Evolutionary conservation across 805 yeast species (phyloP).

Genomic region (Metschnikowia noctiluminum): DNA sequence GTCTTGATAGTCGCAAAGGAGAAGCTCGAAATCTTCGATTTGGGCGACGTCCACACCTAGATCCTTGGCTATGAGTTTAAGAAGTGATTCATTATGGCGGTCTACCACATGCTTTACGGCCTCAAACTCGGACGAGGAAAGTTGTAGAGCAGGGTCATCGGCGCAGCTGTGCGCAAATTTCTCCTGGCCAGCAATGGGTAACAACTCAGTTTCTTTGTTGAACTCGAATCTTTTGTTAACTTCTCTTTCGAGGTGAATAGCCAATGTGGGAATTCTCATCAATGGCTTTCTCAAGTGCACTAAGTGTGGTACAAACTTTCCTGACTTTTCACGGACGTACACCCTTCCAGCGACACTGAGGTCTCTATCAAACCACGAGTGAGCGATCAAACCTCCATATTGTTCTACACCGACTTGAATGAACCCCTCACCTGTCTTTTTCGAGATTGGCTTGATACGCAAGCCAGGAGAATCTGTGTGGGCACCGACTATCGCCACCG

Average conservation of each 20-base stretch:
- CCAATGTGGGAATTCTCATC: conserved; percentile 89
- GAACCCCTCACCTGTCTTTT: conserved; percentile 67
- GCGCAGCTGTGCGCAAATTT: conserved; percentile 38
- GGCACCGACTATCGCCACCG: conserved; percentile 88
- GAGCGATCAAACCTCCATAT: conserved; percentile 96
- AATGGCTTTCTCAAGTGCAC: conserved; percentile 77
- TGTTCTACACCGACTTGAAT: conserved; percentile 89
- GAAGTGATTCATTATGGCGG: conserved; percentile 74
- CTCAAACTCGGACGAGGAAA: conserved; percentile 53
- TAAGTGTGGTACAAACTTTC: conserved; percentile 57
- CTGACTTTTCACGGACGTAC: conserved; percentile 50
- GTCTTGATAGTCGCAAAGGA: conserved; percentile 80
- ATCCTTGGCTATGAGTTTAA: conserved; percentile 67
- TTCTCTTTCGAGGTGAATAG: conserved; percentile 83
- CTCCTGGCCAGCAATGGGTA: conserved; percentile 76
- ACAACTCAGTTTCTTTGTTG: conserved; percentile 81
- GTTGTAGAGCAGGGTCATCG: conserved; percentile 46
- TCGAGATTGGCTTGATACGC: conserved; percentile 83
- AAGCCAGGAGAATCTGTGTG: conserved; percentile 94
- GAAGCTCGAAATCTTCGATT: conserved; percentile 87
- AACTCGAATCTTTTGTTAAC: conserved; percentile 78
- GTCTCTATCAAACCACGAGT: conserved; percentile 96
- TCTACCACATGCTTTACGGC: conserved; percentile 61
- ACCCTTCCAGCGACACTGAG: conserved; percentile 90
- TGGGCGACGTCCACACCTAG: conserved; percentile 48